Conservation (phyloP, 805 yeast genomes). For the Metschnikowia cerradonensis region DNA sequence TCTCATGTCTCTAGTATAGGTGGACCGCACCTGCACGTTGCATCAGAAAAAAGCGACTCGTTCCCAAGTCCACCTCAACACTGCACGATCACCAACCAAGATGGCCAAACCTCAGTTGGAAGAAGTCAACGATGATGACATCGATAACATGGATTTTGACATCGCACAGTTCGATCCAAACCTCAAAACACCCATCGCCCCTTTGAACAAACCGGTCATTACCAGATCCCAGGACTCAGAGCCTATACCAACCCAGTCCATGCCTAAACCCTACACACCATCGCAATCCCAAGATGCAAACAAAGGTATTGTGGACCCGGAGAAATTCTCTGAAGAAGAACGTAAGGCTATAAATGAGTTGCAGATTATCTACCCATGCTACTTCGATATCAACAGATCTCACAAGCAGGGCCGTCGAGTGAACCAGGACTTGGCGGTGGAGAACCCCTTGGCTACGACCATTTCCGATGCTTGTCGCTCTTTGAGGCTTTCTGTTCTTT, state of each 20-base stretch:
- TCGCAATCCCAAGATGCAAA: constrained; percentile 1
- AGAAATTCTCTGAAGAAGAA: constrained; percentile 29
- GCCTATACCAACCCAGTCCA: constrained; percentile 11
- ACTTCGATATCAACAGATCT: constrained; percentile 76
- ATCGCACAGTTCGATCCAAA: constrained; percentile 80
- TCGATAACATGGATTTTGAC: constrained; percentile 92
- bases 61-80: background rate
- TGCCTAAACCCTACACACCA: background rate
- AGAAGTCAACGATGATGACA: constrained; percentile 77
- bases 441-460: constrained; percentile 82
- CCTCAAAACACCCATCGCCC: constrained; percentile 67
- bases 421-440: constrained; percentile 61
- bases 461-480: constrained; percentile 67
- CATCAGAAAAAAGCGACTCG: constrained; percentile 2
- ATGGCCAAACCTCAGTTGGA: constrained; percentile 63
- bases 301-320: constrained; percentile 14
- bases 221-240: constrained; percentile 55
- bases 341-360: constrained; percentile 60
- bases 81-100: background rate
- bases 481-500: constrained; percentile 40
- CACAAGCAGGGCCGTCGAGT: constrained; percentile 85
- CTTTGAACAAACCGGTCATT: constrained; percentile 52
- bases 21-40: constrained; percentile 1
- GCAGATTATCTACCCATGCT: constrained; percentile 85
- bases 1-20: background rate